Conservation (phyloP, 23 red algal genomes). For the Gracilaria domingensis region DNA sequence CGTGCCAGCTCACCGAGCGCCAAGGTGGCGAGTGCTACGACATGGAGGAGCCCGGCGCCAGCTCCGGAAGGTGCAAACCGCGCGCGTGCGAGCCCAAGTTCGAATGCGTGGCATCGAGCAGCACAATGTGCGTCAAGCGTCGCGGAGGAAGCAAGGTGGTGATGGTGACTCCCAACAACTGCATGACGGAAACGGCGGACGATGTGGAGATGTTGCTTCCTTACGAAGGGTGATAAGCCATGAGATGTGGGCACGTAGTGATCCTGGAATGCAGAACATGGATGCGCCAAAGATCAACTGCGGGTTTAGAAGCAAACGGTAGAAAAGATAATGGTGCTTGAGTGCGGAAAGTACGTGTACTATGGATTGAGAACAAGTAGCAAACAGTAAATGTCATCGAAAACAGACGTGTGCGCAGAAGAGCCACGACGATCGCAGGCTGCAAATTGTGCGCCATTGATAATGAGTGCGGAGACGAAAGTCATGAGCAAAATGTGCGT, state of each 20-base stretch:
- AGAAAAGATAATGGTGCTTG: no score
- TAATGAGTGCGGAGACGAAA: no score
- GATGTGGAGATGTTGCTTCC: neutral
- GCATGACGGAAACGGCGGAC: neutral
- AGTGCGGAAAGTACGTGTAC: no score
- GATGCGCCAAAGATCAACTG: no score
- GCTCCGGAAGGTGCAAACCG: slow-evolving; percentile 3
- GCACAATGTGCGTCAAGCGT: slow-evolving; percentile 2
- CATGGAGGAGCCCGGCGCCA: neutral
- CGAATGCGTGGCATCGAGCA: neutral
- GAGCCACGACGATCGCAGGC: no score
- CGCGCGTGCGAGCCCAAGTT: slow-evolving; percentile 11
- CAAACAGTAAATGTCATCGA: no score
- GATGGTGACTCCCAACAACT: neutral
- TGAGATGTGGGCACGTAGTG: no score
- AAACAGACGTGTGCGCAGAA: no score
- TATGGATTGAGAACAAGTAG: no score
- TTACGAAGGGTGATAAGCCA: neutral
- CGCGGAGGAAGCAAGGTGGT: neutral
- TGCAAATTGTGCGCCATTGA: no score
- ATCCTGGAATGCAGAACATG: no score
- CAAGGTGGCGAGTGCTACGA: slow-evolving; percentile 23
- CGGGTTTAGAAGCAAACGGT: no score
- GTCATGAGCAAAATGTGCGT: neutral
- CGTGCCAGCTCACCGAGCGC: neutral